Percentiles rank a stretch among this genome's conserved stretches.
Conservation (phyloP, 257 asterid genomes). For the Sherardia arvensis region DNA sequence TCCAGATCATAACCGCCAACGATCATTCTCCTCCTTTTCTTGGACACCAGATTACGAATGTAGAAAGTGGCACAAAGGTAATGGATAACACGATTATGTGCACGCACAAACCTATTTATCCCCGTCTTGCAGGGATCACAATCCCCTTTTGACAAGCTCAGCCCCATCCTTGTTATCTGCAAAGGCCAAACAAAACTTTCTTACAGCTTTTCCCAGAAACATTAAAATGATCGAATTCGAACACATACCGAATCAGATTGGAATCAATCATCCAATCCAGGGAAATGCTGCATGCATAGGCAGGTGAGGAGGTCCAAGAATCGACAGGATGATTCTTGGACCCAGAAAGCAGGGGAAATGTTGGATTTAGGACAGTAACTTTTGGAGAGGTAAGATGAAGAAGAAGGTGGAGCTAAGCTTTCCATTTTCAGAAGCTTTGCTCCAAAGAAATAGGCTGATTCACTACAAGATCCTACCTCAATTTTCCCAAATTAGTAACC, state of each 20-base stretch:
- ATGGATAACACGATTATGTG: slow-evolving; percentile 27
- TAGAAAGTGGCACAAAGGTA: slow-evolving; percentile 37
- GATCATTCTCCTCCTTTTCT: slow-evolving; percentile 60
- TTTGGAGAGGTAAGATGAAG: neutral
- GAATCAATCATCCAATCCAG: neutral
- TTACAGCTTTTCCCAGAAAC: neutral
- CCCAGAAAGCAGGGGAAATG: neutral
- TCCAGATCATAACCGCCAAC: slow-evolving; percentile 84
- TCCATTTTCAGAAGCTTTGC: slow-evolving; percentile 1
- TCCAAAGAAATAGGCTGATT: neutral
- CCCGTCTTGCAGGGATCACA: slow-evolving; percentile 18
- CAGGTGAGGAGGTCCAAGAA: slow-evolving; percentile 14
- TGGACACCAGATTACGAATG: slow-evolving; percentile 66
- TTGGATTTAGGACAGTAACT: neutral
- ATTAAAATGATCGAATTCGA: neutral
- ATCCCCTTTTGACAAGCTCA: slow-evolving; percentile 35
- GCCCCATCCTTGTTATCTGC: slow-evolving; percentile 46
- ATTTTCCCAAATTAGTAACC: neutral
- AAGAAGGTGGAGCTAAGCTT: neutral
- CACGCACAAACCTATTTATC: slow-evolving; percentile 4
- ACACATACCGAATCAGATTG: neutral
- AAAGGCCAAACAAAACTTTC: neutral
- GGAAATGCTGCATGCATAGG: neutral
- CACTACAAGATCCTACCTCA: neutral
- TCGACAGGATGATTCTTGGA: slow-evolving; percentile 15